Conservation (phyloP, 2,329 filamentous ascomycete species). For the Alternaria consortialis region DNA sequence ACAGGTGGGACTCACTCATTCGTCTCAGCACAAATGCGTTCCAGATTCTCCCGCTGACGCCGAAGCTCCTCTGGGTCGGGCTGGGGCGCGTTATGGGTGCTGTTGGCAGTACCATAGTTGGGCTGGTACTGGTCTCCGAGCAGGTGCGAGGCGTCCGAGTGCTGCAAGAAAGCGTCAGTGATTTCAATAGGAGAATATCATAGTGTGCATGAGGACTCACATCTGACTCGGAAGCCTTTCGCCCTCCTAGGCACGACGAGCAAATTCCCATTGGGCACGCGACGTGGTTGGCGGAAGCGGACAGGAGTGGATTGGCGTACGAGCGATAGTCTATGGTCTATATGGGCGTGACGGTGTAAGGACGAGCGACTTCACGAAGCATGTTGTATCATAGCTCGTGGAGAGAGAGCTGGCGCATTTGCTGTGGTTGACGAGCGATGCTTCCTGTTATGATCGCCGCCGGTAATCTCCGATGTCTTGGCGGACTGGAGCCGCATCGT, state of each 20-base stretch:
- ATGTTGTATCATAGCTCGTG: conserved; percentile 21
- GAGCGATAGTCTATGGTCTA: background rate
- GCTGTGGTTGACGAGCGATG: conserved; percentile 3
- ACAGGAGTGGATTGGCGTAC: background rate
- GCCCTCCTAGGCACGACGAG: conserved; percentile 58
- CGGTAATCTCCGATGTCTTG: conserved; percentile 13
- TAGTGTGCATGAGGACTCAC: conserved; percentile 42
- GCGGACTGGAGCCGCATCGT: conserved; percentile 9
- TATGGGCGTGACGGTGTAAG: conserved; percentile 9
- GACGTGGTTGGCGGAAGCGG: conserved; percentile 3
- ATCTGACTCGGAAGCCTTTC: conserved; percentile 55
- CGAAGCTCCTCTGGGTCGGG: conserved; percentile 60
- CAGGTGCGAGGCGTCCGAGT: conserved; percentile 57
- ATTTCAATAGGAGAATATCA: conserved; percentile 8
- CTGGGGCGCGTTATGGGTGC: conserved; percentile 50
- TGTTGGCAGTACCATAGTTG: conserved; percentile 56
- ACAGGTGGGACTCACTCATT: conserved; percentile 53
- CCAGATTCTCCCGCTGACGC: conserved; percentile 58
- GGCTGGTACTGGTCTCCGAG: conserved; percentile 56
- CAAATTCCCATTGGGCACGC: conserved; percentile 58
- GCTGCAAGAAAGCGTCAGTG: conserved; percentile 50
- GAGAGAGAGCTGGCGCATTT: conserved; percentile 23
- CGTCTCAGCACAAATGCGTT: conserved; percentile 60
- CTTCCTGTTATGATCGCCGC: conserved; percentile 17
- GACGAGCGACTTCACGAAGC: conserved; percentile 16